Base-by-base conservation (phyloP, 2,329 filamentous ascomycete genomes). In the Ilyonectria destructans region DNA sequence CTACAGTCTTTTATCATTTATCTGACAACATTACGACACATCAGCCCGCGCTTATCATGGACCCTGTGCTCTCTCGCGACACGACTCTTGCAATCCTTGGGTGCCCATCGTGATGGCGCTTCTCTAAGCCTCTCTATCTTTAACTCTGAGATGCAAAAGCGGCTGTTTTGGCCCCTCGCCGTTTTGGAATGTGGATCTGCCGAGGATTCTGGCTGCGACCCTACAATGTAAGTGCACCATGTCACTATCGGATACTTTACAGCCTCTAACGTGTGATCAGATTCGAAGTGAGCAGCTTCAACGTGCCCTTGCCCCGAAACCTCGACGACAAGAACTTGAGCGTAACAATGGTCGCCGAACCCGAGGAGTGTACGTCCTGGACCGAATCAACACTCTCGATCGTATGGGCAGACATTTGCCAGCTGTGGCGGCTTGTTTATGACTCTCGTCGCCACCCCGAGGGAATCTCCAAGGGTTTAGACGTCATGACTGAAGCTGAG, bases 231-330 rank as follows among this genome's bases (percentile, higher is more conserved):
- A 58, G 55, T 48, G 33, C 4, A 35, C 33, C 8, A 35, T 35
- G 31, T 55, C 12, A 35, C 33, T 35, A 19, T 19, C 12, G 7
- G 10, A 3, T 13, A 35, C 33, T 35, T 35, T 35, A 13, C 8
- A 5, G 17, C 17, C 43, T 12, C 37, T 23, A 31, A 5, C 10
- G n/a, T 7, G 6, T 5, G 15, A 21, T 6, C 26, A 58, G 55
- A 19, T 58, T 58, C 29, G 55, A 58, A 48, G 21, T 58, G n/a
- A 58, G 55, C 26, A 58, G 55, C 40, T 46, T 46, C 21, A 31
- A 46, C 26, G 40, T 37, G 29, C 7, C 23, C 6, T 17, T 35
- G 17, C 55, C 55, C 1, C n/a, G 10, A 15, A 58, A 58, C 19
- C 8, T 58, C 8, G 23, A 58, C 55, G 55, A 58, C 6, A 26